phyloP scores from a whole-genome alignment of 2,329 filamentous ascomycete species.

The Trichophyton rubrum region DNA sequence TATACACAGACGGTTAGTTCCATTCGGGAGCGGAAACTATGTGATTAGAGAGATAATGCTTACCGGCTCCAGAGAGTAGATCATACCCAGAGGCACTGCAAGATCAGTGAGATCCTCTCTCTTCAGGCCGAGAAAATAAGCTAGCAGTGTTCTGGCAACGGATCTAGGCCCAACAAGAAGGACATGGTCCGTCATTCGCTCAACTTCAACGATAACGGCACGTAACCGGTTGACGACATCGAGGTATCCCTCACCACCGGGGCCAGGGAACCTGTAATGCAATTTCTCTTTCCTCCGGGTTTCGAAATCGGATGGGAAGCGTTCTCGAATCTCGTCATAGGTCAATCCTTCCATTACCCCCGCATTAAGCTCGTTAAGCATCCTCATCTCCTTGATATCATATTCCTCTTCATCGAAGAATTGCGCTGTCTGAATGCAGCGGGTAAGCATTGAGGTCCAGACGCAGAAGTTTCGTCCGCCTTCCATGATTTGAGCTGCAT shows the following conservation, averaged over 20 bases:
- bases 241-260: conserved; percentile 89
- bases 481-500: conserved; percentile 38
- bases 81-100: conserved; percentile 82
- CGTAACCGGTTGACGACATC: conserved; percentile 93
- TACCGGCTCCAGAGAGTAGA: conserved; percentile 81
- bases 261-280: conserved; percentile 89
- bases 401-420: conserved; percentile 93
- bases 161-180: conserved; percentile 87
- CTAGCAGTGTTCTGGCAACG: conserved; percentile 80
- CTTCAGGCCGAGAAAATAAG: conserved; percentile 90
- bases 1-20: conserved; percentile 13
- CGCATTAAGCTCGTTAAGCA: conserved; percentile 92
- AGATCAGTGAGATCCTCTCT: conserved; percentile 86
- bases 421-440: conserved; percentile 75
- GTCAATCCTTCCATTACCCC: conserved; percentile 91
- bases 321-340: conserved; percentile 74
- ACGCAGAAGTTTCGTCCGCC: conserved; percentile 82
- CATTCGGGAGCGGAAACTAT: background rate
- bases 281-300: conserved; percentile 77
- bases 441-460: conserved; percentile 94
- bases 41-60: conserved; percentile 11
- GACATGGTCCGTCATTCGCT: conserved; percentile 92
- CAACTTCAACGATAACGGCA: conserved; percentile 91
- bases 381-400: conserved; percentile 93
- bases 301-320: conserved; percentile 67